A percentile compares a stretch with the other conserved stretches of the same genome.
These are phyloP conservation scores for Talinum fruticosum DNA, from an alignment of 148 eudicot species.

Conservation along the genomic window DNA sequence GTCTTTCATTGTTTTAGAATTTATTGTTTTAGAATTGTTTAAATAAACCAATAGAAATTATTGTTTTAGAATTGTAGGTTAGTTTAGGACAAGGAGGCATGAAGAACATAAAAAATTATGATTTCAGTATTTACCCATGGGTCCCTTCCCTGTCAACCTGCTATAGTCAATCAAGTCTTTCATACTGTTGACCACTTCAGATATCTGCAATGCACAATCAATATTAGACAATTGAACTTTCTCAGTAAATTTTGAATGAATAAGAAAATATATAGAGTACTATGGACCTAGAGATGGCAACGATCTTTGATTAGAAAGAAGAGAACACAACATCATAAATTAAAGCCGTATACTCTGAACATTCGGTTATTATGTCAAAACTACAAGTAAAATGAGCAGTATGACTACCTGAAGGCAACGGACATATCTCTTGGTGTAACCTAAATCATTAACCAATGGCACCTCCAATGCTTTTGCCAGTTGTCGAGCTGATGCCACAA, in stretches of 20 bases:
- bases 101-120: neutral
- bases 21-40: too few relatives aligned
- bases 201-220: slow-evolving; percentile 56
- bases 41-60: neutral
- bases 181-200: slow-evolving; percentile 97
- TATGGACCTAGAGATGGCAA: neutral
- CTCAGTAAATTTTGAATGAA: neutral
- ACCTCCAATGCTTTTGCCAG: slow-evolving; percentile 82
- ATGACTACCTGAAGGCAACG: slow-evolving; percentile 86
- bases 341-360: neutral
- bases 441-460: slow-evolving; percentile 85
- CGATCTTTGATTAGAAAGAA: neutral
- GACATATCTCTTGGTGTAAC: slow-evolving; percentile 93
- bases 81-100: neutral
- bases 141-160: slow-evolving; percentile 68
- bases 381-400: slow-evolving; percentile 4
- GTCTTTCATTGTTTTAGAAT: too few relatives aligned
- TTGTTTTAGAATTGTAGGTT: neutral
- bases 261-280: neutral
- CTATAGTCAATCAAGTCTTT: slow-evolving; percentile 93
- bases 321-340: neutral
- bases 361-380: neutral
- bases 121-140: slow-evolving; percentile 67
- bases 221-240: slow-evolving; percentile 6
- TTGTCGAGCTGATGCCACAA: slow-evolving; percentile 67